Conservation (phyloP, 345 rosid species). For the Brassica cretica region DNA sequence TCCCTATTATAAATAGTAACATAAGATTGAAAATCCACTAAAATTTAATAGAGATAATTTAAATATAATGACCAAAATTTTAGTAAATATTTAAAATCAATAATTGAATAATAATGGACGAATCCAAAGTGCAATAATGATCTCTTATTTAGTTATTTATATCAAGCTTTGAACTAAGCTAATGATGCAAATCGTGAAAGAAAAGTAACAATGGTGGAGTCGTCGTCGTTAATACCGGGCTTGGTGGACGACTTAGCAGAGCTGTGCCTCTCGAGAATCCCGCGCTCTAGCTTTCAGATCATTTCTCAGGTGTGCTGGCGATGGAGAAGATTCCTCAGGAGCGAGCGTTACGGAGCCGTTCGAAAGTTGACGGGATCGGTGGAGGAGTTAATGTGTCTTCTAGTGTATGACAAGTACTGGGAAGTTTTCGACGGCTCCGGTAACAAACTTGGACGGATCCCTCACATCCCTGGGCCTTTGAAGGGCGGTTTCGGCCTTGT, state of each 20-base stretch:
- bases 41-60: too few relatives aligned
- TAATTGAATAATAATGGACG: too few relatives aligned
- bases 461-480: conserved; percentile 68
- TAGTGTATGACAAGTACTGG: conserved; percentile 71
- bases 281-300: conserved; percentile 54
- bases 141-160: not conserved
- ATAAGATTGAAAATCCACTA: too few relatives aligned
- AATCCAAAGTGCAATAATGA: too few relatives aligned
- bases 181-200: not conserved
- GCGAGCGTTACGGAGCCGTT: conserved; percentile 64
- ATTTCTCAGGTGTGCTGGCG: conserved; percentile 69
- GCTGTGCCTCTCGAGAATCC: conserved; percentile 69
- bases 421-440: conserved; percentile 70
- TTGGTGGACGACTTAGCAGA: conserved; percentile 82
- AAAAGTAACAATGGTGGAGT: not conserved
- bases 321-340: conserved; percentile 69
- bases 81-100: too few relatives aligned
- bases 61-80: too few relatives aligned
- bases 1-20: too few relatives aligned
- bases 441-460: conserved; percentile 51
- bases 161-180: not conserved
- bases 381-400: conserved; percentile 75
- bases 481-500: conserved; percentile 73
- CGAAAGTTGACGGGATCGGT: conserved; percentile 59
- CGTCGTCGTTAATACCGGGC: conserved; percentile 52